A percentile compares a stretch with the other conserved stretches of the same genome.
Conservation (phyloP, 169 alveolate species). For the Cryptosporidium meleagridis region DNA sequence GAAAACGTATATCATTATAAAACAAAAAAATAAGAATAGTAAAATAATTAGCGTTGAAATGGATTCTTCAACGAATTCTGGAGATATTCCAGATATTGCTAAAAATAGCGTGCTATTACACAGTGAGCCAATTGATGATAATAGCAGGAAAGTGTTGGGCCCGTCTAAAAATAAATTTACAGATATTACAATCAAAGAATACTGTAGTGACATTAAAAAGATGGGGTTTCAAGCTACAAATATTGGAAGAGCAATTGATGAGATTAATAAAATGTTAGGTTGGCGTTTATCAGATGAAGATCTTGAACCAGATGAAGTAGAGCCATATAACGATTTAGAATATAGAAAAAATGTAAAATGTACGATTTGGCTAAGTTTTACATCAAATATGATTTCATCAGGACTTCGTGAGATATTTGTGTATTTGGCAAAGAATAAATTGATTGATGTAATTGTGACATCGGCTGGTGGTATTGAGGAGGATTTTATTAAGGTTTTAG, state of each 20-base stretch:
- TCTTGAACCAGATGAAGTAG: conserved; percentile 80
- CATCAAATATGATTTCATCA: conserved; percentile 96
- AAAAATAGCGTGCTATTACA: conserved; percentile 21
- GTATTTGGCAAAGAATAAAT: conserved; percentile 91
- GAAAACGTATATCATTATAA: background rate
- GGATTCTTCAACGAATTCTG: background rate
- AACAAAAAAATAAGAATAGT: too few relatives aligned
- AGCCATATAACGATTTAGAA: conserved; percentile 80
- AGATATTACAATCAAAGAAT: conserved; percentile 43
- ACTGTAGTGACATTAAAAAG: conserved; percentile 24
- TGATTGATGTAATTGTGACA: conserved; percentile 94
- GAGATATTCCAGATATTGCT: conserved; percentile 11
- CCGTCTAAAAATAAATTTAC: background rate
- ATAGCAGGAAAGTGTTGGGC: background rate
- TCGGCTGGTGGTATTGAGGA: conserved; percentile 99
- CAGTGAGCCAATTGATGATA: conserved; percentile 56
- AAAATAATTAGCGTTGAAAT: background rate
- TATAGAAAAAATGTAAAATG: conserved; percentile 88
- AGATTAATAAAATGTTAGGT: conserved; percentile 86
- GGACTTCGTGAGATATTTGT: conserved; percentile 96
- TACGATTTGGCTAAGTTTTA: conserved; percentile 95
- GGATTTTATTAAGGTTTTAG: conserved; percentile 97
- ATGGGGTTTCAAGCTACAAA: conserved; percentile 89
- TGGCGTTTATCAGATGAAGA: conserved; percentile 88
- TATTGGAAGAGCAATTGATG: conserved; percentile 84